Conservation (phyloP, 176 grass and related monocot genomes). For the Carex cristatella region DNA sequence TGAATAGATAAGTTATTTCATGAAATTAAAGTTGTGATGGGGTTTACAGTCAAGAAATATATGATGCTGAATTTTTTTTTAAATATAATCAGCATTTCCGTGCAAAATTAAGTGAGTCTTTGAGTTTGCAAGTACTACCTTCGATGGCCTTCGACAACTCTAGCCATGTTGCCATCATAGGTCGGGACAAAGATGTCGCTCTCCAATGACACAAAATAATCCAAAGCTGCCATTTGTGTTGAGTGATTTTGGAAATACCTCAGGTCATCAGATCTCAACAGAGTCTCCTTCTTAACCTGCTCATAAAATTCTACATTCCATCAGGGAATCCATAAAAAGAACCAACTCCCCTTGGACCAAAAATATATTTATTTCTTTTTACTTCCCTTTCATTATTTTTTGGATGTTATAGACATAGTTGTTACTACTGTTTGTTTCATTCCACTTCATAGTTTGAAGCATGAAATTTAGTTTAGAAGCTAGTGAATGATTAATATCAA, state of each 20-base stretch:
- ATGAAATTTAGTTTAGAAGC: neutral
- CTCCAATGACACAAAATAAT: slow-evolving; percentile 90
- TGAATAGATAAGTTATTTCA: neutral
- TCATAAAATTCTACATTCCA: neutral
- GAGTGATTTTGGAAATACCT: slow-evolving; percentile 97
- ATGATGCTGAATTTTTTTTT: neutral
- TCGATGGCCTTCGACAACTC: slow-evolving; percentile 90
- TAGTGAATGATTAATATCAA: neutral
- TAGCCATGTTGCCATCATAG: slow-evolving; percentile 96
- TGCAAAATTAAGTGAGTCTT: neutral
- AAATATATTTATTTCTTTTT: neutral
- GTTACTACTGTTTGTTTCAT: neutral
- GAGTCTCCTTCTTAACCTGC: slow-evolving; percentile 85
- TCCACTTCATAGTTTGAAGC: neutral
- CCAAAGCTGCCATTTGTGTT: slow-evolving; percentile 92
- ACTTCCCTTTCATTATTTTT: neutral
- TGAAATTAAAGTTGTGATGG: neutral
- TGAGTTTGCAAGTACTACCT: slow-evolving; percentile 41
- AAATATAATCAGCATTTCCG: slow-evolving; percentile 2
- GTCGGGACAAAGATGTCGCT: slow-evolving; percentile 94
- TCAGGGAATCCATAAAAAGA: neutral
- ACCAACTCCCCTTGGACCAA: neutral
- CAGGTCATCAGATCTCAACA: slow-evolving; percentile 63
- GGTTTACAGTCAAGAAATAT: neutral
- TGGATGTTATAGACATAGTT: neutral